Percentiles rank a stretch among this genome's conserved stretches.
Conservation (phyloP, 768 basidiomycete genomes). For the Termitomyces sp. region DNA sequence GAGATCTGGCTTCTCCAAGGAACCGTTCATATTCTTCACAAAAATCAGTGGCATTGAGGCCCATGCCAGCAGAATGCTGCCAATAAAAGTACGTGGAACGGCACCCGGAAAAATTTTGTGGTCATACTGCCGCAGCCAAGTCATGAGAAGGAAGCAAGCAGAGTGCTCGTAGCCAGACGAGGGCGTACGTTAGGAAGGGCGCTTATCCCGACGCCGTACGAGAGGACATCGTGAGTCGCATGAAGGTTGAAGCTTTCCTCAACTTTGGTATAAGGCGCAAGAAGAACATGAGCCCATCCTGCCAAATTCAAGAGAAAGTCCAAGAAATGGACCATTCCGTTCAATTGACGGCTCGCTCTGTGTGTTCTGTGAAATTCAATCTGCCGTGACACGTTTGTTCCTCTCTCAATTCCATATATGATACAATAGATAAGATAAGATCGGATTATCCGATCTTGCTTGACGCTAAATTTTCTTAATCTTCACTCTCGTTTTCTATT, state of each 20-base stretch:
- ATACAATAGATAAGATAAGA: background rate
- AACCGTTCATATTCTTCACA: constrained; percentile 35
- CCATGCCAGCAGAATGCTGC: constrained; percentile 65
- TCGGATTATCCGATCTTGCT: background rate
- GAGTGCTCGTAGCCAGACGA: background rate
- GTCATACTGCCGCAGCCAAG: constrained; percentile 53
- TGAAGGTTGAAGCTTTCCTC: constrained; percentile 97
- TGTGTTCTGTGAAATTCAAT: background rate
- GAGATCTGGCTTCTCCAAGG: constrained; percentile 55
- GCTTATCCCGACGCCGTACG: constrained; percentile 53
- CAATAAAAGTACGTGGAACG: constrained; percentile 83
- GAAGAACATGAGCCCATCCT: constrained; percentile 62
- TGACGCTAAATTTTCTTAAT: background rate
- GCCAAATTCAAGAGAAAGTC: constrained; percentile 47
- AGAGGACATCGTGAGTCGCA: constrained; percentile 80
- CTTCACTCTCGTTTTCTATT: too few relatives aligned
- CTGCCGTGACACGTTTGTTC: background rate
- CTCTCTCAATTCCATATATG: background rate
- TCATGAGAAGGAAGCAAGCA: constrained; percentile 1
- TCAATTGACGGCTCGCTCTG: background rate
- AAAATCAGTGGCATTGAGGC: constrained; percentile 42
- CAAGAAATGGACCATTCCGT: constrained; percentile 19
- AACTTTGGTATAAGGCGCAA: constrained; percentile 91
- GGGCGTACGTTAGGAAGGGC: constrained; percentile 44
- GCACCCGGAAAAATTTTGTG: constrained; percentile 86